Percentiles rank a stretch among this genome's conserved stretches.
Evolutionary conservation across 108 stramenopile genomes (phyloP).

Genomic region (Parietichytrium sp.): DNA sequence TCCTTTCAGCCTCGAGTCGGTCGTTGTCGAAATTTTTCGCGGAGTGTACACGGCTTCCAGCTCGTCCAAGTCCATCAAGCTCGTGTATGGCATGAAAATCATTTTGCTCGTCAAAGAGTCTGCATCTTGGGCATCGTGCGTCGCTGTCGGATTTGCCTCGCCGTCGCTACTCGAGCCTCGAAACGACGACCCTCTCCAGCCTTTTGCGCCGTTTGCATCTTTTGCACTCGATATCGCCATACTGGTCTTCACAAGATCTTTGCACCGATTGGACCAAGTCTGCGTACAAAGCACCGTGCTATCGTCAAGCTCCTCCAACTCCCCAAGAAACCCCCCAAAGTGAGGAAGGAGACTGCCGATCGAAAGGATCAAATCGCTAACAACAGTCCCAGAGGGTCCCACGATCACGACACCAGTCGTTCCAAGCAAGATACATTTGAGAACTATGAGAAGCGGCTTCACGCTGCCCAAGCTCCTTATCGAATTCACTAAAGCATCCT

Average conservation of each 20-base stretch:
- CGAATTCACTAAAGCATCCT: background rate
- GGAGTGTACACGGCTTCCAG: slow-evolving; percentile 15
- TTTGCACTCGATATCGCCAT: background rate
- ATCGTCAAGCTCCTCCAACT: background rate
- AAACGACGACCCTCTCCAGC: too few relatives aligned
- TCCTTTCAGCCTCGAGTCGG: background rate
- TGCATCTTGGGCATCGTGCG: too few relatives aligned
- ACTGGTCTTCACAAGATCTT: background rate
- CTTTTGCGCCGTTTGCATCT: background rate
- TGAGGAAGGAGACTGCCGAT: background rate
- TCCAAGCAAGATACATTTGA: background rate
- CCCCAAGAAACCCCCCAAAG: background rate
- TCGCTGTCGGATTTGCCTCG: too few relatives aligned
- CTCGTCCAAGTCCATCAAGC: slow-evolving; percentile 17
- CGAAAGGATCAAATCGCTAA: background rate
- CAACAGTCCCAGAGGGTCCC: background rate
- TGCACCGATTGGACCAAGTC: too few relatives aligned
- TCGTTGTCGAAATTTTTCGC: background rate
- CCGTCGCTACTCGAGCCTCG: too few relatives aligned
- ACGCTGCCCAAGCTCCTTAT: background rate
- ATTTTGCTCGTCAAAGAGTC: too few relatives aligned
- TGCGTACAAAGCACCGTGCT: too few relatives aligned
- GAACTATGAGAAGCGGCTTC: background rate
- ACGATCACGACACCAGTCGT: slow-evolving; percentile 10
- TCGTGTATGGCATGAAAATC: slow-evolving; percentile 18